Evolutionary conservation across 2,329 filamentous ascomycete genomes (phyloP).

Genomic region (Paracoccidioides brasiliensis): DNA sequence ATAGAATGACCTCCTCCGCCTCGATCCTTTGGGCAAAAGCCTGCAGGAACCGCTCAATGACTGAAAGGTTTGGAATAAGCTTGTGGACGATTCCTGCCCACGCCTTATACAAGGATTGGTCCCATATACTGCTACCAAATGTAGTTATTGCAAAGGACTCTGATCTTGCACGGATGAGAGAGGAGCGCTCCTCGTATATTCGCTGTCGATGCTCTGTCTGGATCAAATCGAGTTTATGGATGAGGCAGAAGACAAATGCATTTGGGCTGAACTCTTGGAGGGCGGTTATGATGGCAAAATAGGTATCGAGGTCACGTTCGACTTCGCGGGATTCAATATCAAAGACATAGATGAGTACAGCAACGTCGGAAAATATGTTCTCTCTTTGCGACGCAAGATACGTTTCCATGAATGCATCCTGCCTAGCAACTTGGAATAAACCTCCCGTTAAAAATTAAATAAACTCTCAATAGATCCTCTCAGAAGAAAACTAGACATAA

Average conservation of each 20-base stretch:
- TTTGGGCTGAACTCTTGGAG: constrained; percentile 69
- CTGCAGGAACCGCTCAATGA: constrained; percentile 75
- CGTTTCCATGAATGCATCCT: constrained; percentile 98
- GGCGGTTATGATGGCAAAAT: constrained; percentile 78
- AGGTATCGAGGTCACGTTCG: constrained; percentile 82
- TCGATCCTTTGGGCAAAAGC: constrained; percentile 75
- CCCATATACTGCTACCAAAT: constrained; percentile 96
- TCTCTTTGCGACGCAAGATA: constrained; percentile 91
- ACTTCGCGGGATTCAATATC: constrained; percentile 95
- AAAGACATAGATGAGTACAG: constrained; percentile 97
- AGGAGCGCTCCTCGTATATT: constrained; percentile 73
- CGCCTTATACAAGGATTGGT: constrained; percentile 93
- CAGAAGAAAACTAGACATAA: not conserved
- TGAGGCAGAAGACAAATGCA: constrained; percentile 82
- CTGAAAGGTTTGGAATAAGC: constrained; percentile 80
- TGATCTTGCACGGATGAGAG: constrained; percentile 63
- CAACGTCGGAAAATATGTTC: constrained; percentile 93
- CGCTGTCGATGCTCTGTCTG: constrained; percentile 63
- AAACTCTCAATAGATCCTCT: not conserved
- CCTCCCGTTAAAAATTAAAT: not conserved
- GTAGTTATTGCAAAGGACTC: constrained; percentile 63
- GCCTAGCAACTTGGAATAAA: constrained; percentile 37
- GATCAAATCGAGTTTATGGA: constrained; percentile 98
- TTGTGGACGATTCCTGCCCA: constrained; percentile 98
- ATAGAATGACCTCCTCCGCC: constrained; percentile 85